A percentile compares a stretch with the other conserved stretches of the same genome.
phyloP scores from a whole-genome alignment of 805 yeast species.

The Metschnikowia similis region DNA sequence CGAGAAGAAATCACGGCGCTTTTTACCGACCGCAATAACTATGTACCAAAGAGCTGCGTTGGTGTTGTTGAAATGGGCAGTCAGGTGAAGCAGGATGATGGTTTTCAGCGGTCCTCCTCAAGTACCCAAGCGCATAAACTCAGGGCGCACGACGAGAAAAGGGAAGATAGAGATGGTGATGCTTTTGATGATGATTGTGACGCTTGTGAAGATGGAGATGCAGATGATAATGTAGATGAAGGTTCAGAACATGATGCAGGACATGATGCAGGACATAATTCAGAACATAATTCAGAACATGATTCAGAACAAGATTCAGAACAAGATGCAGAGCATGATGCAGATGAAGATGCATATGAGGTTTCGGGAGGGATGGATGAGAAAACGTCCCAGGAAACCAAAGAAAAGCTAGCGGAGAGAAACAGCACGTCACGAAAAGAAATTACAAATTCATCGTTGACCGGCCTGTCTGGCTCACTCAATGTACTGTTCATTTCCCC shows the following conservation, averaged over 20 bases:
- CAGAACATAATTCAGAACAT: background rate
- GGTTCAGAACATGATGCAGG: background rate
- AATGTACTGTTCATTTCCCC: too few relatives aligned
- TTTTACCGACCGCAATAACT: slow-evolving; percentile 39
- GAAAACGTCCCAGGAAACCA: too few relatives aligned
- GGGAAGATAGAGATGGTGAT: slow-evolving; percentile 10
- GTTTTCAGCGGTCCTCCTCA: background rate
- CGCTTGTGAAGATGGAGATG: too few relatives aligned
- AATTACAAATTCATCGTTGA: too few relatives aligned
- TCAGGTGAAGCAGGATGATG: background rate
- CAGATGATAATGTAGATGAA: background rate
- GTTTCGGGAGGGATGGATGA: too few relatives aligned
- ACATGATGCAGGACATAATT: background rate
- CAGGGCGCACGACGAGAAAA: slow-evolving; percentile 1
- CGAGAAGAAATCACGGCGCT: slow-evolving; percentile 45
- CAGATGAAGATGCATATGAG: background rate
- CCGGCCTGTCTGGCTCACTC: background rate
- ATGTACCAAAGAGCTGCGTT: slow-evolving; percentile 30
- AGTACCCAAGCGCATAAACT: background rate
- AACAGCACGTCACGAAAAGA: too few relatives aligned
- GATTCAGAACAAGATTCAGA: background rate
- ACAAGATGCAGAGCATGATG: background rate
- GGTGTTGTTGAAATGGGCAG: slow-evolving; percentile 22
- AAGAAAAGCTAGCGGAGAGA: too few relatives aligned
- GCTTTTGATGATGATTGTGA: too few relatives aligned